Percentiles rank a stretch among this genome's conserved stretches.
phyloP scores from a whole-genome alignment of 495 filamentous ascomycete species.

The Glonium stellatum region DNA sequence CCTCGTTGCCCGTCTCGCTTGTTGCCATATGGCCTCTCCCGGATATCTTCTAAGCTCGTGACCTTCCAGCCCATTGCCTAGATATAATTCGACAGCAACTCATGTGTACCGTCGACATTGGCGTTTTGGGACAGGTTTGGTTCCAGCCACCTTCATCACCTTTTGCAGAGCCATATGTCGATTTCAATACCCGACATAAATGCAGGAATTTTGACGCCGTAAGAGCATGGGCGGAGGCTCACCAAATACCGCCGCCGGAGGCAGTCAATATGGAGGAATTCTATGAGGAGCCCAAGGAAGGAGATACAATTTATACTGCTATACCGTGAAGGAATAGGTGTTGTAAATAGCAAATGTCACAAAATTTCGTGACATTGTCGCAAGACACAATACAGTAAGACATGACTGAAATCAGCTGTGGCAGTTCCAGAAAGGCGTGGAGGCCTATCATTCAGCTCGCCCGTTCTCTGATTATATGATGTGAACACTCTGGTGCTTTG shows the following conservation, averaged over 20 bases:
- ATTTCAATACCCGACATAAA: constrained; percentile 50
- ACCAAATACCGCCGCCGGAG: constrained; percentile 40
- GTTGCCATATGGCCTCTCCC: not conserved
- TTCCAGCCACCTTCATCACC: constrained; percentile 36
- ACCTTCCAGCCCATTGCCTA: constrained; percentile 43
- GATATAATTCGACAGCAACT: constrained; percentile 50
- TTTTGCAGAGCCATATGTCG: constrained; percentile 40
- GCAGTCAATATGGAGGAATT: constrained; percentile 36
- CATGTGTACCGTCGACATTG: constrained; percentile 50
- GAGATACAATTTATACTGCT: constrained; percentile 36
- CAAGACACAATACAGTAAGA: too few species aligned
- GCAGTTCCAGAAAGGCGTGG: too few species aligned
- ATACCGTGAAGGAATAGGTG: constrained; percentile 32
- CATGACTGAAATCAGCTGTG: too few species aligned
- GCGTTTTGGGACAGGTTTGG: constrained; percentile 50
- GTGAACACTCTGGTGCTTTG: too few species aligned
- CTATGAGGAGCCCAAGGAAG: constrained; percentile 37
- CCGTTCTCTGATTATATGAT: too few species aligned
- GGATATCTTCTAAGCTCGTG: not conserved
- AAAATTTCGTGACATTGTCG: too few species aligned
- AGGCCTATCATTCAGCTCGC: too few species aligned
- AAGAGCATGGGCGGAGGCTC: constrained; percentile 43
- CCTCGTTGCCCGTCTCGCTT: not conserved
- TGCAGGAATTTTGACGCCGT: constrained; percentile 52
- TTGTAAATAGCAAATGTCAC: too few species aligned